These are phyloP conservation scores for Hypoxylon sp. DNA, from an alignment of 2,329 filamentous ascomycete genomes.

Conservation along the genomic window DNA sequence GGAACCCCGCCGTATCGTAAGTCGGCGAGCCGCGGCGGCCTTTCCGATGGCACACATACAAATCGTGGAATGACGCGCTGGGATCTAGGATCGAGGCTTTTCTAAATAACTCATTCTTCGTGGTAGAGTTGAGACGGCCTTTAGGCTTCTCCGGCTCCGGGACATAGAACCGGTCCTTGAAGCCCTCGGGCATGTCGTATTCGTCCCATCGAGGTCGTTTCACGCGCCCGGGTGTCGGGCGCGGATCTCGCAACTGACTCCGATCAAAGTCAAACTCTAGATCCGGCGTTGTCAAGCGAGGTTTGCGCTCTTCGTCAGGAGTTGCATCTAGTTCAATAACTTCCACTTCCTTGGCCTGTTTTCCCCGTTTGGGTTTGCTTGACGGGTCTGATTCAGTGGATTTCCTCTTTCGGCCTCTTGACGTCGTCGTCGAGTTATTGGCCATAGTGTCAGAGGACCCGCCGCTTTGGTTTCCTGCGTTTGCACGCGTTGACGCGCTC, in stretches of 20 bases:
- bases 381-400: conserved; percentile 13
- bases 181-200: conserved; percentile 23
- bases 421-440: background rate
- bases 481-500: conserved; percentile 9
- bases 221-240: conserved; percentile 47
- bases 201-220: conserved; percentile 34
- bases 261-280: conserved; percentile 50
- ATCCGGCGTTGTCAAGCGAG: conserved; percentile 48
- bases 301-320: conserved; percentile 26
- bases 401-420: conserved; percentile 34
- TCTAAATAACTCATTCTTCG: conserved; percentile 21
- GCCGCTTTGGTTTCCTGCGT: background rate
- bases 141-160: conserved; percentile 34
- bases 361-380: conserved; percentile 5
- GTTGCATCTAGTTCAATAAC: conserved; percentile 8
- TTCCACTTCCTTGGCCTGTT: conserved; percentile 21
- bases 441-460: background rate
- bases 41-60: conserved; percentile 38
- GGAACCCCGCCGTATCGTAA: conserved; percentile 43
- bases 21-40: conserved; percentile 38
- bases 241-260: conserved; percentile 47
- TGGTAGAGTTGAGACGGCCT: conserved; percentile 38
- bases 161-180: conserved; percentile 39
- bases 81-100: conserved; percentile 32
- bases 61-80: conserved; percentile 30